Conservation (phyloP, 306 rosid genomes). For the Pachyrhizus erosus region DNA sequence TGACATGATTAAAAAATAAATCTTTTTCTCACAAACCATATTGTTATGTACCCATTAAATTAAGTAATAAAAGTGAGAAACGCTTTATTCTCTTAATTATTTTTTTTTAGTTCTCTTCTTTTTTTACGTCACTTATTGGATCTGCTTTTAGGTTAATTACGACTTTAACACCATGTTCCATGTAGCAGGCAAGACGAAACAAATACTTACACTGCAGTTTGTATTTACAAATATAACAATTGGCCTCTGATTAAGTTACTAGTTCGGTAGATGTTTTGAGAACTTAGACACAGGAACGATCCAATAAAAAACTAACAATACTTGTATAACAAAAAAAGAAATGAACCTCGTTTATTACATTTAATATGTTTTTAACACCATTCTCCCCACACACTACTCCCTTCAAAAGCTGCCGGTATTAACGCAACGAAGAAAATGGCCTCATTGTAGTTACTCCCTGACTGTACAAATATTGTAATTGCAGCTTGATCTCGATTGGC, state of each 20-base stretch:
- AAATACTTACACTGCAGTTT: background rate
- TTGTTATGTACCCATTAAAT: background rate
- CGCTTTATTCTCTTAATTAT: background rate
- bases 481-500: constrained; percentile 19
- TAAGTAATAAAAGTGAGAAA: background rate
- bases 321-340: background rate
- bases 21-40: too few species aligned
- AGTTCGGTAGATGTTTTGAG: background rate
- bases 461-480: background rate
- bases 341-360: background rate
- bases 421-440: constrained; percentile 3
- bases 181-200: too few species aligned
- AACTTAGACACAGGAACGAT: background rate
- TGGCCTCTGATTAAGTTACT: background rate
- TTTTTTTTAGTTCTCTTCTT: background rate
- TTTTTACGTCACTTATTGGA: background rate
- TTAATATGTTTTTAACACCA: background rate
- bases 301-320: background rate
- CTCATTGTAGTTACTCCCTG: background rate
- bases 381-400: background rate
- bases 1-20: too few species aligned
- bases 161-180: too few species aligned
- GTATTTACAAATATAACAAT: background rate
- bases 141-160: background rate
- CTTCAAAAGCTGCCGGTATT: constrained; percentile 3